A percentile compares a stretch with the other conserved stretches of the same genome.
Conservation (phyloP, 2,329 filamentous ascomycete species). For the Alternaria metachromatica region DNA sequence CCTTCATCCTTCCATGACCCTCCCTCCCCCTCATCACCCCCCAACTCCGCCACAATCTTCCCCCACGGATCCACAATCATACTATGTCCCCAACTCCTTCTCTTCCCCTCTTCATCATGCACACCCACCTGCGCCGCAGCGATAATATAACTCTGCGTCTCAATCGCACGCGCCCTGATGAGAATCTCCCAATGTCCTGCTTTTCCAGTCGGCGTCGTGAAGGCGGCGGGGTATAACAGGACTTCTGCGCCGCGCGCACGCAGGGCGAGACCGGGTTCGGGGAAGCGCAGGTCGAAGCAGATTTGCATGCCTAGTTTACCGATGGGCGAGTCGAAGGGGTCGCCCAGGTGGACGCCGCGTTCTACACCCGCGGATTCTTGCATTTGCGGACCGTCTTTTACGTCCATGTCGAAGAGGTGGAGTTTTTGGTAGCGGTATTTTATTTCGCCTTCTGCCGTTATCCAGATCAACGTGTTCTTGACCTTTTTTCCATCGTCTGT, state of each 20-base stretch:
- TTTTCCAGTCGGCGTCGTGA: constrained; percentile 82
- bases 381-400: constrained; percentile 63
- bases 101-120: constrained; percentile 70
- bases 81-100: constrained; percentile 84
- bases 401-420: constrained; percentile 82
- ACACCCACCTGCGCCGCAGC: constrained; percentile 80
- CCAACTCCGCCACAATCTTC: constrained; percentile 69
- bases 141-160: constrained; percentile 86
- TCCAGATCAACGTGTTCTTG: constrained; percentile 72
- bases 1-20: constrained; percentile 45
- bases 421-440: constrained; percentile 80
- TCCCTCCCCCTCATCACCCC: constrained; percentile 55
- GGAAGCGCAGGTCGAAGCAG: constrained; percentile 89
- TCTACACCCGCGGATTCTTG: constrained; percentile 74
- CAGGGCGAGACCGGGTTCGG: constrained; percentile 74
- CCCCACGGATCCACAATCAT: constrained; percentile 91
- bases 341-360: constrained; percentile 57
- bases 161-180: constrained; percentile 80
- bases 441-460: constrained; percentile 66
- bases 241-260: constrained; percentile 73
- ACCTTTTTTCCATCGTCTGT: constrained; percentile 58
- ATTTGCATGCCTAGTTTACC: constrained; percentile 81
- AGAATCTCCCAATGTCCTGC: constrained; percentile 83
- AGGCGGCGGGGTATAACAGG: constrained; percentile 86
- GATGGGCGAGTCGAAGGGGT: constrained; percentile 71